Conservation (phyloP, 164 flowering plant species). For the Brasenia schreberi region DNA sequence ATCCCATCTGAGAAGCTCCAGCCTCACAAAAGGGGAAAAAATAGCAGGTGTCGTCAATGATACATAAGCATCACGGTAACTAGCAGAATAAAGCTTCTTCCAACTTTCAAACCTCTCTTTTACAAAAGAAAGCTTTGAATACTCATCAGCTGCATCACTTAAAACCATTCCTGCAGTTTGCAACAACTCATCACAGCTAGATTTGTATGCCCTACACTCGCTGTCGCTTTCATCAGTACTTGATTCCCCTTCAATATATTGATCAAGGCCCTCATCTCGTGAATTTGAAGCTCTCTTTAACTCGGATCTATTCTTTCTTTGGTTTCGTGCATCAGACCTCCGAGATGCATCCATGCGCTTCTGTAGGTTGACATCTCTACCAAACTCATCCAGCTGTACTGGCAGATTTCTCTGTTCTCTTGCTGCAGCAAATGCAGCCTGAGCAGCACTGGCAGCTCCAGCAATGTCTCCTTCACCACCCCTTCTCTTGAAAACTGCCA, state of each 20-base stretch:
- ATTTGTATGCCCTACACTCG: conserved; percentile 56
- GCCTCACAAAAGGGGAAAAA: conserved; percentile 85
- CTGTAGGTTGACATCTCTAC: conserved; percentile 76
- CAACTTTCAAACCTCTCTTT: conserved; percentile 62
- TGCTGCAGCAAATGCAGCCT: conserved; percentile 40
- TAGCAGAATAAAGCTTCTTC: conserved; percentile 54
- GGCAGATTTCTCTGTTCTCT: conserved; percentile 44
- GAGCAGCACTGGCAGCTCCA: conserved; percentile 54
- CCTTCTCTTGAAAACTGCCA: conserved; percentile 38
- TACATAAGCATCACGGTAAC: conserved; percentile 85
- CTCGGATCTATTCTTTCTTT: conserved; percentile 45
- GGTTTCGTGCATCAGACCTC: conserved; percentile 63
- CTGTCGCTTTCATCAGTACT: conserved; percentile 98
- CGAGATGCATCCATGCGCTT: conserved; percentile 58
- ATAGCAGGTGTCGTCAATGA: conserved; percentile 65
- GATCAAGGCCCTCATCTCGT: conserved; percentile 28
- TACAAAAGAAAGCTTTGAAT: conserved; percentile 57
- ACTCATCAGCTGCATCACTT: conserved; percentile 80
- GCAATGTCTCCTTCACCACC: conserved; percentile 32
- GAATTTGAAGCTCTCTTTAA: conserved; percentile 35
- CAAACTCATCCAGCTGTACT: conserved; percentile 73
- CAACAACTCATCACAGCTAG: conserved; percentile 44
- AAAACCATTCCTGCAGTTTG: conserved; percentile 65
- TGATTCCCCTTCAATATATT: conserved; percentile 75
- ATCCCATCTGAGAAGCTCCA: conserved; percentile 96